Evolutionary conservation across 768 basidiomycete species (phyloP).

Genomic region (Lactarius pseudohatsudake): DNA sequence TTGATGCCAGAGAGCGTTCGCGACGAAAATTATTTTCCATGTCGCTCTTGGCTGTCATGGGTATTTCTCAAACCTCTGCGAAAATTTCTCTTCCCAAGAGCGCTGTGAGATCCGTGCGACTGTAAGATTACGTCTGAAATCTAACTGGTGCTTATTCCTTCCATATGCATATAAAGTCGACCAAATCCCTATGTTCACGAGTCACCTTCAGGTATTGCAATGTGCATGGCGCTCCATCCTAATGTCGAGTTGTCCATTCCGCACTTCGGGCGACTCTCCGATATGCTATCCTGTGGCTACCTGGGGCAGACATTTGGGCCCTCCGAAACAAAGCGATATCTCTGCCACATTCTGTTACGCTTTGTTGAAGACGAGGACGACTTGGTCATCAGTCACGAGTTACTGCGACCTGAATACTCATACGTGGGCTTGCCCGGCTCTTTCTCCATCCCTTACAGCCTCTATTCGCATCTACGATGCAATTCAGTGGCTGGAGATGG

Average conservation of each 20-base stretch:
- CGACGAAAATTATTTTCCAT: slow-evolving; percentile 4
- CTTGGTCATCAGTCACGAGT: slow-evolving; percentile 14
- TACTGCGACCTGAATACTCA: slow-evolving; percentile 18
- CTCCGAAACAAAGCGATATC: slow-evolving; percentile 5
- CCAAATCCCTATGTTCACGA: too few relatives aligned
- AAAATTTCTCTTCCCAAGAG: neutral
- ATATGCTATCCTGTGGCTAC: slow-evolving; percentile 16
- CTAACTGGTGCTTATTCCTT: neutral
- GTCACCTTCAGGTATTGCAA: neutral
- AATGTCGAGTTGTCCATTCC: neutral
- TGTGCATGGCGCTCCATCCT: slow-evolving; percentile 5
- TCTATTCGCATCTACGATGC: slow-evolving; percentile 21
- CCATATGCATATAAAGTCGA: slow-evolving; percentile 10
- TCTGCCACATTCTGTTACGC: slow-evolving; percentile 17
- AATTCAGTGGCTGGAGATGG: slow-evolving; percentile 18
- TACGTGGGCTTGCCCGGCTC: slow-evolving; percentile 21
- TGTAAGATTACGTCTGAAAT: neutral
- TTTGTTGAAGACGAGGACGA: slow-evolving; percentile 20
- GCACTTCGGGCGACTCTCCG: slow-evolving; percentile 10
- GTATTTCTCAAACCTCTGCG: neutral
- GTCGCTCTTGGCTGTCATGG: neutral
- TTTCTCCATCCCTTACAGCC: slow-evolving; percentile 15
- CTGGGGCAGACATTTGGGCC: slow-evolving; percentile 21
- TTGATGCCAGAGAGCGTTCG: neutral
- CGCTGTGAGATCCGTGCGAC: neutral